Evolutionary conservation across 352 stramenopile species (phyloP).

Genomic region (Pythium pectinolyticum): DNA sequence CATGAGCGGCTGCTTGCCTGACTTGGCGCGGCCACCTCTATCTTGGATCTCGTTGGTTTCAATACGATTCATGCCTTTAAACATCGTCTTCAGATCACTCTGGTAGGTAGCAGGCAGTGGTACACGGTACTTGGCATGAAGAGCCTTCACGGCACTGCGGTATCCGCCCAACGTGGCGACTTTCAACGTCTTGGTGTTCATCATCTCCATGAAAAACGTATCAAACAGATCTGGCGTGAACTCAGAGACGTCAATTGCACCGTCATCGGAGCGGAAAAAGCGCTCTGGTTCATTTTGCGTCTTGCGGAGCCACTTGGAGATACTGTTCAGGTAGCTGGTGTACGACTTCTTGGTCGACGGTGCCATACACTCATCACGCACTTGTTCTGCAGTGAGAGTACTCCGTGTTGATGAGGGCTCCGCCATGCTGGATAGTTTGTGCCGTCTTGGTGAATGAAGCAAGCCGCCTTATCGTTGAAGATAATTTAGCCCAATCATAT

Average conservation of each 20-base stretch:
- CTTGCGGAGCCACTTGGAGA: background rate
- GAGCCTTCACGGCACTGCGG: background rate
- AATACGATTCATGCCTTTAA: constrained; percentile 4
- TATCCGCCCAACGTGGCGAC: background rate
- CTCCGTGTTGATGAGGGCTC: too few species aligned
- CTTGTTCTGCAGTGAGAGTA: background rate
- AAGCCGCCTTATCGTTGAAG: too few species aligned
- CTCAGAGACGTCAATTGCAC: background rate
- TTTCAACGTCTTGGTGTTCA: background rate
- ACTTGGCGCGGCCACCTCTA: background rate
- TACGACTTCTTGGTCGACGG: background rate
- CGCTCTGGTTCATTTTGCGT: background rate
- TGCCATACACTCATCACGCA: constrained; percentile 1
- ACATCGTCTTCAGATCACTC: background rate
- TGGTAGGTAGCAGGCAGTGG: background rate
- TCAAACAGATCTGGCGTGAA: constrained; percentile 3
- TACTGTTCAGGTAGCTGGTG: background rate
- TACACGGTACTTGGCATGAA: background rate
- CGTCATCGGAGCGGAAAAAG: background rate
- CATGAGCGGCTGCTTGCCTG: background rate
- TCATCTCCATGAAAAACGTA: background rate
- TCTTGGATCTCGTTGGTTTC: background rate
- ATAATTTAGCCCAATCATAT: too few species aligned
- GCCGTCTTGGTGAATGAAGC: too few species aligned
- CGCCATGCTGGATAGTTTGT: too few species aligned